Conservation (phyloP, 208 protist species). For the Naegleria gruberi region DNA sequence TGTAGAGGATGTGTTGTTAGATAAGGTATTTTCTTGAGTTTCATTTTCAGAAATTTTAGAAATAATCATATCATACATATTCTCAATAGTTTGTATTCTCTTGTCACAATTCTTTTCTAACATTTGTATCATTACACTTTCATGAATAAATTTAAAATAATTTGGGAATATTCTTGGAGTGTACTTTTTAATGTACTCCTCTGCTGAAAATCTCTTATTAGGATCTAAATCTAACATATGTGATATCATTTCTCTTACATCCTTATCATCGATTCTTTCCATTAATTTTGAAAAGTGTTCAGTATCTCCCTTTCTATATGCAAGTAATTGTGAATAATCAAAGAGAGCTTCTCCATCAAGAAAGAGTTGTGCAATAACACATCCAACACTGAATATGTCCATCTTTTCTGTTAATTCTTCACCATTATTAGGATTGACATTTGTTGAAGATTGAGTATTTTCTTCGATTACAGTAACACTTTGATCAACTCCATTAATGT, state of each 20-base stretch:
- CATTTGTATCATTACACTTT: conserved; percentile 46
- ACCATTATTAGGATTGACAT: background rate
- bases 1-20: background rate
- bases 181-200: conserved; percentile 42
- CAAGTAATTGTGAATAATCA: conserved; percentile 29
- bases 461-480: background rate
- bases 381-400: conserved; percentile 35
- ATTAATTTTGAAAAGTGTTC: background rate
- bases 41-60: background rate
- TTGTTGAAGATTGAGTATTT: background rate
- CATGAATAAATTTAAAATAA: conserved; percentile 44
- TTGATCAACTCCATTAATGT: background rate
- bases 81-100: conserved; percentile 44
- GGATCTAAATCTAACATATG: conserved; percentile 24
- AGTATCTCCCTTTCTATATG: conserved; percentile 27
- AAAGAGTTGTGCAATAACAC: conserved; percentile 36
- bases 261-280: conserved; percentile 17
- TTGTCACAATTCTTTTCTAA: conserved; percentile 49
- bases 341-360: conserved; percentile 32
- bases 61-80: conserved; percentile 23
- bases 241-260: conserved; percentile 25
- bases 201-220: conserved; percentile 27
- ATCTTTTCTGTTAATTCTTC: conserved; percentile 31
- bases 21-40: no score
- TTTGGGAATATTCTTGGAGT: conserved; percentile 45